A percentile compares a stretch with the other conserved stretches of the same genome.
phyloP scores from a whole-genome alignment of 2,329 filamentous ascomycete genomes.

The Talaromyces sp. region DNA sequence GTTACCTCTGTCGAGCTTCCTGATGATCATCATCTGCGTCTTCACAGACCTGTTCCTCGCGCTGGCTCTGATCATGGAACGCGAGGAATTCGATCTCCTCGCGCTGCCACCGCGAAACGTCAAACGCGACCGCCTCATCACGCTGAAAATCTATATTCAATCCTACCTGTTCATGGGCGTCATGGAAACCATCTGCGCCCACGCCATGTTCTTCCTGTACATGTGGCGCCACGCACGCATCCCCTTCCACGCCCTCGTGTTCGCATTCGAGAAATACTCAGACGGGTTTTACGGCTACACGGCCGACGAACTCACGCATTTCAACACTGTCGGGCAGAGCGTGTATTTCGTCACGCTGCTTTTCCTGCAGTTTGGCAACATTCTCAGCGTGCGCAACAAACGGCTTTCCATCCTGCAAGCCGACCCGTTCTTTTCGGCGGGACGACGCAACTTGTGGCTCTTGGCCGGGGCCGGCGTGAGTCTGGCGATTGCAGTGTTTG shows the following conservation, averaged over 20 bases:
- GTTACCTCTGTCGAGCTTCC: conserved; percentile 46
- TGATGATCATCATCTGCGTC: conserved; percentile 56
- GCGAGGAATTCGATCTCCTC: conserved; percentile 51
- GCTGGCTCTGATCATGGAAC: conserved; percentile 51
- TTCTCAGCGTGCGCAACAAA: conserved; percentile 48
- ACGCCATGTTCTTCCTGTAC: conserved; percentile 53
- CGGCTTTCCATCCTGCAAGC: conserved; percentile 49
- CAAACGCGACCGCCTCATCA: conserved; percentile 49
- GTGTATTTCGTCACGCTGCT: conserved; percentile 54
- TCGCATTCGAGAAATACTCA: conserved; percentile 45
- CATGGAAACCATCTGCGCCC: conserved; percentile 47
- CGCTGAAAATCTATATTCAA: conserved; percentile 47
- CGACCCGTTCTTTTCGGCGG: conserved; percentile 40
- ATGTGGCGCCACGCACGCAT: conserved; percentile 46
- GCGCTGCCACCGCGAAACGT: conserved; percentile 47
- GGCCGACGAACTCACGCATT: conserved; percentile 39
- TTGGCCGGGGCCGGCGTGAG: conserved; percentile 43
- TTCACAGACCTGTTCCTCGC: conserved; percentile 52
- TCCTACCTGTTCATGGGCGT: conserved; percentile 50
- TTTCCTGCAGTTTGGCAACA: conserved; percentile 51
- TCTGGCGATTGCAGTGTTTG: conserved; percentile 49
- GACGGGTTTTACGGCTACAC: conserved; percentile 49
- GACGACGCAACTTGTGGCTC: conserved; percentile 48
- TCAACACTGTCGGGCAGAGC: conserved; percentile 47
- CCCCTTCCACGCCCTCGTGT: conserved; percentile 44